Percentiles rank a stretch among this genome's conserved stretches.
Evolutionary conservation across 1,139 yeast species (phyloP).

Genomic region (Suhomyces ambrosiae): DNA sequence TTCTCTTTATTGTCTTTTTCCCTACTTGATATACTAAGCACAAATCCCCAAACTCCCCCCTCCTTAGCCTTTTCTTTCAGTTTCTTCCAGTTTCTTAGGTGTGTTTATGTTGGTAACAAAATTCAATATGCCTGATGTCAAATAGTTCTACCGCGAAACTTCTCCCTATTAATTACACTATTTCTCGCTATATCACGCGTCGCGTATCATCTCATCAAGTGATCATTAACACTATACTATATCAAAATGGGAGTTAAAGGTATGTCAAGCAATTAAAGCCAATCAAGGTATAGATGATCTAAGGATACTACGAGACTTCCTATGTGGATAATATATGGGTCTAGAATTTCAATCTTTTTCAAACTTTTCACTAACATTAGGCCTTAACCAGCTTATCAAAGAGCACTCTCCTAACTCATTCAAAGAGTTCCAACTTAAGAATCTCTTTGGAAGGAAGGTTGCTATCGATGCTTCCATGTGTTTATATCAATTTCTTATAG

Average conservation of each 20-base stretch:
- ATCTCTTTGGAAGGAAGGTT: slow-evolving; percentile 88
- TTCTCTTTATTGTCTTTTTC: no score
- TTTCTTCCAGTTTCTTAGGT: no score
- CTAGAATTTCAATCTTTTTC: no score
- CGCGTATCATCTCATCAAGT: background rate
- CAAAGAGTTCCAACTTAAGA: slow-evolving; percentile 76
- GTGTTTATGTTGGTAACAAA: no score
- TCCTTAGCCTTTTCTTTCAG: no score
- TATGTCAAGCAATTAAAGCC: slow-evolving; percentile 20
- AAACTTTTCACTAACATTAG: slow-evolving; percentile 46
- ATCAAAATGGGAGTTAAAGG: slow-evolving; percentile 75
- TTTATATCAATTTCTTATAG: slow-evolving; percentile 88
- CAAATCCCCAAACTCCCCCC: no score
- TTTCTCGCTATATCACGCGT: background rate
- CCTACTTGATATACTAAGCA: no score
- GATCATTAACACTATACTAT: background rate
- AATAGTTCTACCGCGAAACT: no score
- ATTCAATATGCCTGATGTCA: no score
- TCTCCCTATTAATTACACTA: background rate
- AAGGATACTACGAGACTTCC: no score
- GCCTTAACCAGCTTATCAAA: slow-evolving; percentile 74
- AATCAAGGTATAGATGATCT: background rate
- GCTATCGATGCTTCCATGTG: slow-evolving; percentile 94
- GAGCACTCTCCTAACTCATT: slow-evolving; percentile 90
- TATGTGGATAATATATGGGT: no score